Conservation (phyloP, 1,284 basidiomycete species). For the Athelia sp. region DNA sequence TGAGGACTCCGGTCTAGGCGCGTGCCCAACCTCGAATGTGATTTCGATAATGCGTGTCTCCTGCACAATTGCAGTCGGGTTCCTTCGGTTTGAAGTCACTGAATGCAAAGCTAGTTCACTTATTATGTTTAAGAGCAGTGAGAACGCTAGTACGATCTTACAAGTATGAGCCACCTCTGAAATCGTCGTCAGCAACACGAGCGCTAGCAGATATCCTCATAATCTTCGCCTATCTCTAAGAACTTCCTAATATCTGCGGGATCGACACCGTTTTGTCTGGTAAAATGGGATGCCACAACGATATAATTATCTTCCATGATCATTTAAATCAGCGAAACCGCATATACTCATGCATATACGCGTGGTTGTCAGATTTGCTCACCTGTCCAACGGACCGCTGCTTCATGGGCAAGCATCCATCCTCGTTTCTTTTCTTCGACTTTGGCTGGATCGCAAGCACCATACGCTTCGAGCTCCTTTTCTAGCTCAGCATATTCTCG, state of each 20-base stretch:
- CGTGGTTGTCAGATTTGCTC: slow-evolving; percentile 16
- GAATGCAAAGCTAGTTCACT: too few species aligned
- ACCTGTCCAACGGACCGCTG: slow-evolving; percentile 85
- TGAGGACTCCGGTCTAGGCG: too few species aligned
- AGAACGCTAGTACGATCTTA: too few species aligned
- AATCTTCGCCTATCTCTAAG: slow-evolving; percentile 64
- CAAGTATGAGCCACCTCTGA: too few species aligned
- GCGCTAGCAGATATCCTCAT: slow-evolving; percentile 69
- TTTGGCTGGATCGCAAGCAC: slow-evolving; percentile 77
- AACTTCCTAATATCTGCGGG: slow-evolving; percentile 57
- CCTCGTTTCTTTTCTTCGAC: slow-evolving; percentile 73
- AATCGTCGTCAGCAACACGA: too few species aligned
- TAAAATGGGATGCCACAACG: slow-evolving; percentile 59
- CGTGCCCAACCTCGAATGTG: too few species aligned
- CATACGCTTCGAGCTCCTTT: slow-evolving; percentile 68
- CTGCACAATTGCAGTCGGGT: too few species aligned
- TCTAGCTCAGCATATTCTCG: slow-evolving; percentile 55
- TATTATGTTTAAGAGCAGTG: too few species aligned
- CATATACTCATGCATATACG: background rate
- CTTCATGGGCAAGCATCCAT: slow-evolving; percentile 70
- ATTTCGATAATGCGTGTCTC: too few species aligned
- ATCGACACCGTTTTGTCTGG: slow-evolving; percentile 52
- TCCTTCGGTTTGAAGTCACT: too few species aligned
- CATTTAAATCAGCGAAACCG: background rate
- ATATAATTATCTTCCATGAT: slow-evolving; percentile 52